phyloP scores from a whole-genome alignment of 495 filamentous ascomycete genomes.

The Pyrenula massariospora region DNA sequence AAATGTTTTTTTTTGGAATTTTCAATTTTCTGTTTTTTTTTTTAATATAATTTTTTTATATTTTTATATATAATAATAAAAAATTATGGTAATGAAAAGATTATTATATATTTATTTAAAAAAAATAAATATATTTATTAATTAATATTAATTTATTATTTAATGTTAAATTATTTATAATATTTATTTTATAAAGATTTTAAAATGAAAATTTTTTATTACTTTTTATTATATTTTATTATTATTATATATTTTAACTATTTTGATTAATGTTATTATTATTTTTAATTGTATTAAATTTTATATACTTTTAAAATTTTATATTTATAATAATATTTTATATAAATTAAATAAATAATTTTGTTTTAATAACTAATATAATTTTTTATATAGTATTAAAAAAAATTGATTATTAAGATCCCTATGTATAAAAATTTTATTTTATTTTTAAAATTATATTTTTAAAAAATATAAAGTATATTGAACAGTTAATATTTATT shows the following conservation, averaged over 20 bases:
- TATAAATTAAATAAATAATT: background rate
- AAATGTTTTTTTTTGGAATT: background rate
- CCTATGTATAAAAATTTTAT: background rate
- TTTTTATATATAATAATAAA: background rate
- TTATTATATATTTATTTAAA: background rate
- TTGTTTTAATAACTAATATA: background rate
- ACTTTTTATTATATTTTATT: background rate
- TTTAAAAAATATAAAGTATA: background rate
- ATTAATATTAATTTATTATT: background rate
- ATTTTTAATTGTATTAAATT: background rate
- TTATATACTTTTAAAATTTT: background rate
- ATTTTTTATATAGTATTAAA: background rate
- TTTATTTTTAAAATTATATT: conserved; percentile 1
- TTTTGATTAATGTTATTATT: background rate
- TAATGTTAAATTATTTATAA: background rate
- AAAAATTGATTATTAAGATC: background rate
- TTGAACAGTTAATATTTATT: background rate
- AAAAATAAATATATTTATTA: background rate
- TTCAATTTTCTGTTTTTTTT: background rate
- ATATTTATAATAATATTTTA: background rate
- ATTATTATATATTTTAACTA: background rate
- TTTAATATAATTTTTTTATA: background rate
- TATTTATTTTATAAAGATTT: background rate
- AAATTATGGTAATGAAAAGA: background rate
- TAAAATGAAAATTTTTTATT: too few species aligned